phyloP scores from a whole-genome alignment of 805 yeast genomes.

The Yarrowia sp. region DNA sequence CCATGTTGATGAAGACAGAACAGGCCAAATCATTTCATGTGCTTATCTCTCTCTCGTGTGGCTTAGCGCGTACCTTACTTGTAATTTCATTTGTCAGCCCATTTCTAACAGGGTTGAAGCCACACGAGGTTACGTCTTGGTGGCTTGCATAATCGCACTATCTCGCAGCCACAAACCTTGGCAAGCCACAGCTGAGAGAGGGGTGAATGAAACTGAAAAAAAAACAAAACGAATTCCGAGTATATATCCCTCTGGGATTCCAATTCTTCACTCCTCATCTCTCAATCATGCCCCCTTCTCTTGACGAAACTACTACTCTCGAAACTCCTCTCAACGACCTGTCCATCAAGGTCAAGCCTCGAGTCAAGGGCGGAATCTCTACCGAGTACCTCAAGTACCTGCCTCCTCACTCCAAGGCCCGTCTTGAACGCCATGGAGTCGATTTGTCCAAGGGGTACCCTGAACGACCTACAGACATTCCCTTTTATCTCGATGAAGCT shows the following conservation, averaged over 20 bases:
- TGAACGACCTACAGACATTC: slow-evolving; percentile 41
- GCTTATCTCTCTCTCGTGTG: no score
- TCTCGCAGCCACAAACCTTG: slow-evolving; percentile 23
- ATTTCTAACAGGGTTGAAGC: slow-evolving; percentile 23
- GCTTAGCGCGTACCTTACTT: no score
- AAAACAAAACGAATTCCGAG: neutral
- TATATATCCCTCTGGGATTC: neutral
- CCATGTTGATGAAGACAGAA: neutral
- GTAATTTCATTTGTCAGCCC: neutral
- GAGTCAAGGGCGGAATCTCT: slow-evolving; percentile 15
- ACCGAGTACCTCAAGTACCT: slow-evolving; percentile 7
- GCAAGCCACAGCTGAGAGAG: neutral
- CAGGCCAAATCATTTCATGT: no score
- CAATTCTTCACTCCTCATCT: no score
- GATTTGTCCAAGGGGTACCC: slow-evolving; percentile 45
- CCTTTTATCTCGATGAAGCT: slow-evolving; percentile 46
- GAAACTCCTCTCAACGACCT: neutral
- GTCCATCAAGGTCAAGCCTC: slow-evolving; percentile 10
- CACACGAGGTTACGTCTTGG: neutral
- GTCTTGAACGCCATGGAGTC: slow-evolving; percentile 42
- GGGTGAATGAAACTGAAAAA: neutral
- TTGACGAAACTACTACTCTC: neutral
- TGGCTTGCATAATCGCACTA: slow-evolving; percentile 8
- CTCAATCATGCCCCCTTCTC: neutral
- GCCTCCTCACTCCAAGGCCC: slow-evolving; percentile 25